Evolutionary conservation across 1,284 basidiomycete species (phyloP).

Genomic region (Amylostereum areolatum): DNA sequence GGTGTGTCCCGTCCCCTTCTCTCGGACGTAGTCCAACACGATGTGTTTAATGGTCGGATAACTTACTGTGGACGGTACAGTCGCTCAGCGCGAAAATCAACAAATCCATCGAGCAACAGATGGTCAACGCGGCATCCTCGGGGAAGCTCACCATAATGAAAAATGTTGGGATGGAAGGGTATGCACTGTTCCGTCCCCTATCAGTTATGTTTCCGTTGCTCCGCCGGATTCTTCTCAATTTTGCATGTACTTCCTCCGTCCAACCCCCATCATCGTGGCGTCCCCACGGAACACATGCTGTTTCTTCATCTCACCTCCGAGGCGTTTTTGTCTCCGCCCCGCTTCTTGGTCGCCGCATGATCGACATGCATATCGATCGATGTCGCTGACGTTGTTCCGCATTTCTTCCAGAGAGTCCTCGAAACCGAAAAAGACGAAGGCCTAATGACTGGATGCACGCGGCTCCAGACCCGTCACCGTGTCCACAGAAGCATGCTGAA

Average conservation of each 20-base stretch:
- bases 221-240: background rate
- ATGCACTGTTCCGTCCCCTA: constrained; percentile 14
- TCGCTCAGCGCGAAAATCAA: constrained; percentile 83
- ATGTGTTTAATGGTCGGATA: too few relatives aligned
- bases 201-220: background rate
- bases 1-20: constrained; percentile 29
- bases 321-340: too few relatives aligned
- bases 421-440: too few relatives aligned
- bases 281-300: background rate
- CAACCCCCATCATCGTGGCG: background rate
- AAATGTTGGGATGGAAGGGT: constrained; percentile 47
- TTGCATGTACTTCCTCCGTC: background rate
- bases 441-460: too few relatives aligned
- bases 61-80: constrained; percentile 30
- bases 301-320: too few relatives aligned
- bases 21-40: background rate
- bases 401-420: too few relatives aligned
- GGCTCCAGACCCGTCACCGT: too few relatives aligned
- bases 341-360: too few relatives aligned
- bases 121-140: constrained; percentile 80
- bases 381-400: too few relatives aligned
- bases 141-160: constrained; percentile 89
- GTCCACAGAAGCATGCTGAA: too few relatives aligned
- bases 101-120: constrained; percentile 83
- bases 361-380: too few relatives aligned